Evolutionary conservation across 2,329 filamentous ascomycete species (phyloP).

Genomic region (Trichoderma citrinoviride): DNA sequence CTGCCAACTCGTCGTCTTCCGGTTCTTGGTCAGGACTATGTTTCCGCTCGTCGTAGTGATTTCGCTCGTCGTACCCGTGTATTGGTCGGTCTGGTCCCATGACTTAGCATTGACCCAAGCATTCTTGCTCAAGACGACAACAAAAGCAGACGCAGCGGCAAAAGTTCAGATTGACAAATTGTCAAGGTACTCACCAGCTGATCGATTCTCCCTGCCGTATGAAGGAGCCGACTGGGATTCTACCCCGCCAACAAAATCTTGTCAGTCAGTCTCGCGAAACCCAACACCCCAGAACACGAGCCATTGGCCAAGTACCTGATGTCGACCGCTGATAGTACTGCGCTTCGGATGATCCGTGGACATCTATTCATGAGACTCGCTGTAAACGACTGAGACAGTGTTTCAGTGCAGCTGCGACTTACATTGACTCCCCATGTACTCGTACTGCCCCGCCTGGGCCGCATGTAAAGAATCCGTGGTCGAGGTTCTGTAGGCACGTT

Average conservation of each 20-base stretch:
- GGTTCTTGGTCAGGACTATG: conserved; percentile 21
- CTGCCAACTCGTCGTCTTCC: conserved; percentile 25
- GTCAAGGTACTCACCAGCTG: conserved; percentile 15
- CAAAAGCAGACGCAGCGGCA: background rate
- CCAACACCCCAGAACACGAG: background rate
- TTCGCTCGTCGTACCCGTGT: conserved; percentile 3
- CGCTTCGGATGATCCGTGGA: conserved; percentile 19
- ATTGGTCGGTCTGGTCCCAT: background rate
- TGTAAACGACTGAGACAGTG: conserved; percentile 10
- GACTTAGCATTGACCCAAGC: background rate
- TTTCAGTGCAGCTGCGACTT: conserved; percentile 8
- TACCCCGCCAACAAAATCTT: conserved; percentile 14
- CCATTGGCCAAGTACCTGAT: conserved; percentile 20
- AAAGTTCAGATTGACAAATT: background rate
- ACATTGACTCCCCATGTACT: conserved; percentile 20
- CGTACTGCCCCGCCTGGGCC: conserved; percentile 18
- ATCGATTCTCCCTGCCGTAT: background rate
- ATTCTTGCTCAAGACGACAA: background rate
- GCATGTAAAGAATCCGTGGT: conserved; percentile 11
- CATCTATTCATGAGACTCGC: conserved; percentile 7
- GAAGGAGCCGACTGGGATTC: conserved; percentile 3
- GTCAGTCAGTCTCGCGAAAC: conserved; percentile 9
- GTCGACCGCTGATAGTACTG: conserved; percentile 17
- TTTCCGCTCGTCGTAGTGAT: conserved; percentile 9
- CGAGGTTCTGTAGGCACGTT: conserved; percentile 14